Evolutionary conservation across 371 early-diverging fungal species (phyloP).

Genomic region (Polyrhizophydium stewartii): DNA sequence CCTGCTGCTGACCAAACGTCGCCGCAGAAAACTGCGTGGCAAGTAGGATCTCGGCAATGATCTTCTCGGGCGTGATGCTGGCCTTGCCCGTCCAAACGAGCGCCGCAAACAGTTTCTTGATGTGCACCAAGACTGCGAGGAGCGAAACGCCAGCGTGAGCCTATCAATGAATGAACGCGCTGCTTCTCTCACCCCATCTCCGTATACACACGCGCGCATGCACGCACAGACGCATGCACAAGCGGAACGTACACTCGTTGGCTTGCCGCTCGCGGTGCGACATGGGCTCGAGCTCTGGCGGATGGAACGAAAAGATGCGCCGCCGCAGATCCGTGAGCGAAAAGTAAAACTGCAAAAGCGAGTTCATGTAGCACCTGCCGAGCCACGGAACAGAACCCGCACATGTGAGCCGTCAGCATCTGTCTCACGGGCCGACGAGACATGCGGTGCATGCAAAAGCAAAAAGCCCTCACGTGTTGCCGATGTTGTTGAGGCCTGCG

Average conservation of each 20-base stretch:
- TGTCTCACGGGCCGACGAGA: too few species aligned
- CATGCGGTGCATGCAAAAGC: not conserved
- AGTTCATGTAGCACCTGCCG: conserved; percentile 31
- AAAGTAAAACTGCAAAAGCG: conserved; percentile 65
- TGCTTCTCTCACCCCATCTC: not conserved
- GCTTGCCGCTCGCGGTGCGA: conserved; percentile 2
- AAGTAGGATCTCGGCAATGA: conserved; percentile 20
- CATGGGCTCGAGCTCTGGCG: not conserved
- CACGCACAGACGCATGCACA: not conserved
- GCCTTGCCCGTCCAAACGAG: conserved; percentile 15
- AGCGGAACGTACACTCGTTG: not conserved
- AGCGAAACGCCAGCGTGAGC: not conserved
- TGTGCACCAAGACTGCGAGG: conserved; percentile 8
- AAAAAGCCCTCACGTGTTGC: conserved; percentile 31
- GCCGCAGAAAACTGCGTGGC: conserved; percentile 11
- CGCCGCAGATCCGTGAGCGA: conserved; percentile 58
- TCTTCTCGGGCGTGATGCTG: conserved; percentile 45
- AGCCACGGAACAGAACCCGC: not conserved
- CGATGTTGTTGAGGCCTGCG: conserved; percentile 36
- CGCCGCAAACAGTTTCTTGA: conserved; percentile 14
- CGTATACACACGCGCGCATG: not conserved
- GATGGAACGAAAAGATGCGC: conserved; percentile 1
- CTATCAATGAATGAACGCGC: too few species aligned
- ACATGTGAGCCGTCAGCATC: too few species aligned
- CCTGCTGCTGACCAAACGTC: conserved; percentile 61